Evolutionary conservation across 305 asterid species (phyloP), one percentile per base, ranked within the genome.

Genomic region (Fraxinus floribunda): DNA sequence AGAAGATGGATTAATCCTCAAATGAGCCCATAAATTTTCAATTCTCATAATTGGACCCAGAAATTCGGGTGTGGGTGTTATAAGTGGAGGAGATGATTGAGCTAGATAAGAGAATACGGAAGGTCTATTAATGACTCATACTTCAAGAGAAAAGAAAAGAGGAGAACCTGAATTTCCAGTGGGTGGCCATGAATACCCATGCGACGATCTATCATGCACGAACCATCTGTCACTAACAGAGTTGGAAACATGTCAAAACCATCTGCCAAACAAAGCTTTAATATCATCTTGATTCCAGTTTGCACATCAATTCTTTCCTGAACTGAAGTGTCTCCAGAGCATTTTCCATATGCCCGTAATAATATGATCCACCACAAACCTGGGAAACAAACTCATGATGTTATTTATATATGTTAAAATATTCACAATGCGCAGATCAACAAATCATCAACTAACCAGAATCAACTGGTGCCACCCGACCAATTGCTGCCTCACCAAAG

Each of bases 171-270:
- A 87, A 93, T 95, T 88, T 95, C 98, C 32, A 95, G 93, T 7
- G 98, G 98, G 86, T 95, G 98, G 76, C 98, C 98, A 86, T 95
- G 98, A 80, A 95, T 92, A 39, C 98, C 98, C 98, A 95, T 91
- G 76, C 98, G 98, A 4, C 98, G 98, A 89, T 95, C 98, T 62
- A 95, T 93, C 98, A 93, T 95, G 90, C 98, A 95, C 7, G 98
- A 93, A 38, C 98, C 98, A 78, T 93, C 98, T 5, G 98, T 95
- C 38, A 95, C 98, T 85, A 95, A 82, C 81, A 95, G 84, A 83
- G 97, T 92, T 15, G 98, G 98, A 85, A 95, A 93, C 98, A 95
- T 95, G 86, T 95, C 98, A 85, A 93, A 95, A 78, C 98, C 97
- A 91, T 95, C 97, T 4, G 98, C 93, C 79, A 95, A 90, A 87